Percentiles rank a stretch among this genome's conserved stretches.
Conservation (phyloP, 768 basidiomycete species). For the Russula olivacea region DNA sequence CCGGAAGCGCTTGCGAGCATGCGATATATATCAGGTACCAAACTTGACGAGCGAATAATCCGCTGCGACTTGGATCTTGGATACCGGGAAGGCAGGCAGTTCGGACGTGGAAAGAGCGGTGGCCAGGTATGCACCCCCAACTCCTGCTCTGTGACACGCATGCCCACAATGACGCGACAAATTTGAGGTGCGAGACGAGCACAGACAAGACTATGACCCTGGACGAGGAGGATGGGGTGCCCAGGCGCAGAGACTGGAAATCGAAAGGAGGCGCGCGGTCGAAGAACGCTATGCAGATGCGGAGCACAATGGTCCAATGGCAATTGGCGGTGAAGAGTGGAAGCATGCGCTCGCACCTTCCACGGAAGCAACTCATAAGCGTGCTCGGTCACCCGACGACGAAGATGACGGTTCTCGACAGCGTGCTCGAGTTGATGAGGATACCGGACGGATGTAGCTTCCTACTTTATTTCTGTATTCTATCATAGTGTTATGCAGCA, state of each 20-base stretch:
- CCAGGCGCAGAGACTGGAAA: slow-evolving; percentile 67
- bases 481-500: not conserved
- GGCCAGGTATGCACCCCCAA: slow-evolving; percentile 57
- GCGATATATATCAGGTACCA: slow-evolving; percentile 94
- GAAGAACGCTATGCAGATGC: slow-evolving; percentile 84
- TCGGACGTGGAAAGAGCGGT: slow-evolving; percentile 94
- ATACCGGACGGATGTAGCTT: slow-evolving; percentile 63
- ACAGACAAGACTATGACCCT: slow-evolving; percentile 93
- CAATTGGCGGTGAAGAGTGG: slow-evolving; percentile 83
- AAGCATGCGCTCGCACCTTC: slow-evolving; percentile 52
- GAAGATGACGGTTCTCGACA: slow-evolving; percentile 58
- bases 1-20: slow-evolving; percentile 88
- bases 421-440: slow-evolving; percentile 56
- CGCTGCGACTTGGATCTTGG: slow-evolving; percentile 96
- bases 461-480: slow-evolving; percentile 24
- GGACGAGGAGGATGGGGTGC: slow-evolving; percentile 96
- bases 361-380: slow-evolving; percentile 47
- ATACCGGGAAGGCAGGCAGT: slow-evolving; percentile 94
- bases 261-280: slow-evolving; percentile 71
- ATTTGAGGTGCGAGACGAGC: slow-evolving; percentile 77
- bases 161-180: not conserved
- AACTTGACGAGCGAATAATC: slow-evolving; percentile 97
- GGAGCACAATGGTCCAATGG: slow-evolving; percentile 73
- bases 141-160: not conserved
- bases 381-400: slow-evolving; percentile 72